Percentiles rank a stretch among this genome's conserved stretches.
phyloP scores from a whole-genome alignment of 169 alveolate genomes.

The Cryptosporidium baileyi region DNA sequence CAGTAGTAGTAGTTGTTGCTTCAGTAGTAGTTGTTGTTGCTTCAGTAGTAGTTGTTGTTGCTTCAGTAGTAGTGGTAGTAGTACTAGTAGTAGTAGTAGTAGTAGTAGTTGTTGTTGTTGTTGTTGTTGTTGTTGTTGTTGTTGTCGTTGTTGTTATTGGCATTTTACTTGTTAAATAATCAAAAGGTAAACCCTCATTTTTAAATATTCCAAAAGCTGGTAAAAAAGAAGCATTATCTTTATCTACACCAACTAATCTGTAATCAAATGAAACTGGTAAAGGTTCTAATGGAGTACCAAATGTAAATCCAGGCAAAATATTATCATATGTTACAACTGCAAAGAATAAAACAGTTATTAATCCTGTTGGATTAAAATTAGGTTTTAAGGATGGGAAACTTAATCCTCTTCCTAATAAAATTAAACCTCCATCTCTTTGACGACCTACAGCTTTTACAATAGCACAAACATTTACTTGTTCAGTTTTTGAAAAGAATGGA shows the following conservation, averaged over 20 bases:
- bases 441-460: conserved; percentile 58
- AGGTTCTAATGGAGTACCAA: conserved; percentile 50
- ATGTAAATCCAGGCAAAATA: conserved; percentile 25
- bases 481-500: conserved; percentile 56
- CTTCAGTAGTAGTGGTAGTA: background rate
- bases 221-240: conserved; percentile 8
- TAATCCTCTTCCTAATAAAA: conserved; percentile 62
- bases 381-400: conserved; percentile 50
- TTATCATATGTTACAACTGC: conserved; percentile 53
- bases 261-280: conserved; percentile 55
- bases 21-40: background rate
- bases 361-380: conserved; percentile 40
- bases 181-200: background rate
- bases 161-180: conserved; percentile 8
- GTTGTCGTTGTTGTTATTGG: background rate
- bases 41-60: background rate
- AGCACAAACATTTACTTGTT: conserved; percentile 59
- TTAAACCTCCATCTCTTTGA: conserved; percentile 59
- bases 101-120: background rate
- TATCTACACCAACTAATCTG: conserved; percentile 52
- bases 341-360: conserved; percentile 54
- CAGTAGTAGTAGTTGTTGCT: background rate
- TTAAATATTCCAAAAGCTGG: conserved; percentile 25
- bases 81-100: conserved; percentile 19
- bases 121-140: background rate